Evolutionary conservation across 169 alveolate species (phyloP).

Genomic region (Eimeria brunetti): DNA sequence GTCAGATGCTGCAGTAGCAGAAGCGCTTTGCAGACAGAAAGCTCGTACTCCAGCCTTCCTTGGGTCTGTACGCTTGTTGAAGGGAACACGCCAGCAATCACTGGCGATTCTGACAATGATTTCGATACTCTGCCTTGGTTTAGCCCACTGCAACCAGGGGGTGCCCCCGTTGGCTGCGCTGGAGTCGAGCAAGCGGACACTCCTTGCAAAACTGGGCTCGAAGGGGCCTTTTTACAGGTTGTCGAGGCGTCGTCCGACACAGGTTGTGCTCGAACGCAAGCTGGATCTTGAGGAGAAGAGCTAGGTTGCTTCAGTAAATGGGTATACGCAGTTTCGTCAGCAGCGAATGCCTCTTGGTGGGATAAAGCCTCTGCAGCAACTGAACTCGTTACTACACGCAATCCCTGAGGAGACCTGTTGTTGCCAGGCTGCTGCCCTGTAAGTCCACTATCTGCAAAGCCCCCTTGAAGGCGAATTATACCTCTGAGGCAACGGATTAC

Average conservation of each 20-base stretch:
- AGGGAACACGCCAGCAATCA: background rate
- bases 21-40: conserved; percentile 50
- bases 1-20: conserved; percentile 22
- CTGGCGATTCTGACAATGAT: background rate
- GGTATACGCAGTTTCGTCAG: conserved; percentile 31
- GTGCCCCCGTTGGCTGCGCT: background rate
- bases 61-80: background rate
- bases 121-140: no score
- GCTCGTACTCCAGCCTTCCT: conserved; percentile 18
- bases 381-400: background rate
- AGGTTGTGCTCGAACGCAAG: background rate
- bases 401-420: background rate
- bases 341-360: conserved; percentile 5
- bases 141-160: background rate
- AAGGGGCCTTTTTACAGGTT: background rate
- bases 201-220: background rate
- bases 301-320: conserved; percentile 5
- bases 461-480: background rate
- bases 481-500: conserved; percentile 37
- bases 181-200: background rate
- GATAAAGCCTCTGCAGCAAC: background rate
- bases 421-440: background rate
- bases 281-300: background rate
- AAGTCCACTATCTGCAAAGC: background rate
- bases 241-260: background rate